Base-by-base conservation (phyloP, 345 rosid genomes). In the Eucalyptus coolabah region DNA sequence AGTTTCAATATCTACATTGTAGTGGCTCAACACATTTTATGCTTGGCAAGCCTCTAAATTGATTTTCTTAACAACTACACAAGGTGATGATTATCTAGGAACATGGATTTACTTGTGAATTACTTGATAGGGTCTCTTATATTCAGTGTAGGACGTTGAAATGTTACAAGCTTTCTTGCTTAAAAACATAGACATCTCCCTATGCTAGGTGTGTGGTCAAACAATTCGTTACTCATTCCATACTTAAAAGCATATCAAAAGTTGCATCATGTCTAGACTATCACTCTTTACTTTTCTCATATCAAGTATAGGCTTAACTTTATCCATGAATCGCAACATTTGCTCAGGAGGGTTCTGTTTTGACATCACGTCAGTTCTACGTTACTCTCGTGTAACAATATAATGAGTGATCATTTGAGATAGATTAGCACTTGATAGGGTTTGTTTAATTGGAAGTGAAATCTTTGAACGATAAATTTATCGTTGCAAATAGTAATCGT, bases 261-360 rank as follows among this genome's bases (percentile, higher is more conserved):
- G 47, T 23, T 40, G 47, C 9, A 11, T 77, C 28, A 11, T 7
- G 5, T 24, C 16, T 3, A 12, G 2, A 40, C 8, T 6, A 12
- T 30, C 32, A 63, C 9, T 63, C 69, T 30, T 4, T 5, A 16
- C 40, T 65, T 17, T 65, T 4, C 5, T 65, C 15, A 7, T 5
- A 21, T 40, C 15, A 21, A 19, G 28, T 21, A 40, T 40, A 30
- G 30, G 47, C 3, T 4, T 12, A 77, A 77, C 85, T 77, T 5
- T 6, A 14, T 40, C 47, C 14, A 21, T 40, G 47, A 77, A 77
- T 26, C 0, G 5, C 28, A 5, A 21, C 4, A 10, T 37, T 7
- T 72, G 15, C 45, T 37, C 2, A 2, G 0, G 5, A 37, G 45
- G 28, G 8, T 72, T 12, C 0, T 0, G 3, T 12, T 37, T 1